phyloP scores from a whole-genome alignment of 148 eudicot species.

The Chenopodium formosanum region DNA sequence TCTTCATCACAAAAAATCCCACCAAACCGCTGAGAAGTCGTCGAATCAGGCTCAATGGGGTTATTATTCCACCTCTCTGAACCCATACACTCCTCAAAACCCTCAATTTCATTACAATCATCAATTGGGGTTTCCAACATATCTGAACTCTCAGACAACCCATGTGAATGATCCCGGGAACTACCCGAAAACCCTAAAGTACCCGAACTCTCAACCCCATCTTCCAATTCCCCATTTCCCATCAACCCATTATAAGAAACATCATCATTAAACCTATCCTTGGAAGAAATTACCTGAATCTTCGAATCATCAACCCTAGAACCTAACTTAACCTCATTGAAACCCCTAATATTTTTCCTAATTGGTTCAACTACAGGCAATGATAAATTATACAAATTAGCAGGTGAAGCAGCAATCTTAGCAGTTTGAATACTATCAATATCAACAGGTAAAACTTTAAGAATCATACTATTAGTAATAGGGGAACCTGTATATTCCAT shows the following conservation, averaged over 20 bases:
- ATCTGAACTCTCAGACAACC: conserved; percentile 59
- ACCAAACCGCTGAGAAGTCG: conserved; percentile 19
- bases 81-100: conserved; percentile 15
- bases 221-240: conserved; percentile 9
- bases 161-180: conserved; percentile 44
- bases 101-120: conserved; percentile 31
- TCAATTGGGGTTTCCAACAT: conserved; percentile 43
- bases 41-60: conserved; percentile 13
- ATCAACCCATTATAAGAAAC: conserved; percentile 7
- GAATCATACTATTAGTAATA: conserved; percentile 41
- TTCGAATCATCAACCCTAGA: not conserved
- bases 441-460: conserved; percentile 60
- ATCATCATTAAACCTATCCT: not conserved
- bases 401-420: conserved; percentile 35
- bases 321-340: conserved; percentile 16
- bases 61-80: conserved; percentile 6
- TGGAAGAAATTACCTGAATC: not conserved
- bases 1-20: conserved; percentile 35
- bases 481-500: conserved; percentile 76
- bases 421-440: conserved; percentile 56
- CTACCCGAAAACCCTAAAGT: conserved; percentile 65
- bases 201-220: conserved; percentile 48
- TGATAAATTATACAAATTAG: conserved; percentile 36
- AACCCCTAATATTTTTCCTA: conserved; percentile 24
- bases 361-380: conserved; percentile 65